Conservation (phyloP, 768 basidiomycete genomes). For the Glaciozyma antarctica region DNA sequence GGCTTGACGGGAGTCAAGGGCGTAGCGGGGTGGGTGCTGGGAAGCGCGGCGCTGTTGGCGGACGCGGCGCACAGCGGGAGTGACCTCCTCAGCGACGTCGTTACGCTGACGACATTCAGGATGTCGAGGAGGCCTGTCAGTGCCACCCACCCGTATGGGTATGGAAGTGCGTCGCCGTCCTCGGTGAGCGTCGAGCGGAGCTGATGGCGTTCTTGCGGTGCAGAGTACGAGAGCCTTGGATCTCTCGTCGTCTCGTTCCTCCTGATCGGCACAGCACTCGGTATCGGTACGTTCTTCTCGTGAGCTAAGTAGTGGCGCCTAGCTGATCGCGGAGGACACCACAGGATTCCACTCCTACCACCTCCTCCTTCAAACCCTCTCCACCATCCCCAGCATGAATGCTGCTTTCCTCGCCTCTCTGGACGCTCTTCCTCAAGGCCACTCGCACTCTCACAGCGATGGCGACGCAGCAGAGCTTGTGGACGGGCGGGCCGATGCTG, state of each 20-base stretch:
- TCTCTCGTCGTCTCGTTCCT: conserved; percentile 82
- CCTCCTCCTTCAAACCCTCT: conserved; percentile 64
- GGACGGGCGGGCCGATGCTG: conserved; percentile 94
- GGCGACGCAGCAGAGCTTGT: conserved; percentile 48
- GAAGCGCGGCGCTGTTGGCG: conserved; percentile 80
- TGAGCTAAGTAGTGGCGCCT: too few species aligned
- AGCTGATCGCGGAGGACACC: neutral
- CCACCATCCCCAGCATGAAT: conserved; percentile 34
- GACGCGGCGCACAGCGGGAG: conserved; percentile 88
- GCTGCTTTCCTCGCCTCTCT: conserved; percentile 31
- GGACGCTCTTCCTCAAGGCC: conserved; percentile 44
- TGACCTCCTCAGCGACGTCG: conserved; percentile 81
- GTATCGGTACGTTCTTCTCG: conserved; percentile 44
- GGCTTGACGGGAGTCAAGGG: conserved; percentile 75
- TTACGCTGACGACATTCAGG: conserved; percentile 79
- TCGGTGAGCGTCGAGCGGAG: conserved; percentile 28
- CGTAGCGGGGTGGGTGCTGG: conserved; percentile 71
- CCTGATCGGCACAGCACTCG: conserved; percentile 70
- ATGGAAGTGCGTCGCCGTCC: conserved; percentile 21
- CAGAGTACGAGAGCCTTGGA: conserved; percentile 87
- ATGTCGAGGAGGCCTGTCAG: conserved; percentile 74
- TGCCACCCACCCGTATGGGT: conserved; percentile 60
- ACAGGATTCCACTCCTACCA: conserved; percentile 78
- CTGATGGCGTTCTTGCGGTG: neutral
- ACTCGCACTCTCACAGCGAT: conserved; percentile 43